Evolutionary conservation across 2,329 filamentous ascomycete genomes (phyloP), one percentile per base, ranked within the genome.

Genomic region (Fusarium devonianum): DNA sequence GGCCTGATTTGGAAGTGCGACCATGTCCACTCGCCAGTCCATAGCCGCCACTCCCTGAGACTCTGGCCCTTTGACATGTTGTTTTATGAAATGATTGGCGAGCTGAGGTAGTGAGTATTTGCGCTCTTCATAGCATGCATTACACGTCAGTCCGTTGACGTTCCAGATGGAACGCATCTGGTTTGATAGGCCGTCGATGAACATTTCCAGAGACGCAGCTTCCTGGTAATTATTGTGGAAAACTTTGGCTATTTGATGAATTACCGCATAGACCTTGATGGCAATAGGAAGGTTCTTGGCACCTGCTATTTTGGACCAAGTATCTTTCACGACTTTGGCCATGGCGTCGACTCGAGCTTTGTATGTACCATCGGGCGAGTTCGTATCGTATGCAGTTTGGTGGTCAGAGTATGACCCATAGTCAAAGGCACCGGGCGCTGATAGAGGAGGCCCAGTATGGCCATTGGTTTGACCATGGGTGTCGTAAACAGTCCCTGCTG

Each of bases 271-370:
- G 12, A 89, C 76, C 57, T 84, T 83, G 35, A 89, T 76, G 51
- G 80, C 81, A 28, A 81, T 79, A 11, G 85, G 79, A 12, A 90
- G 71, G 39, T 85, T 80, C 58, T 82, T 82, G 54, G 90, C 74
- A 3, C 77, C 77, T 7, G 78, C 78, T 3, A 86, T 79, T 16
- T 75, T 71, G 53, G 81, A 80, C 87, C 88, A 92, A 25, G 87
- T 70, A 17, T 84, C 80, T 49, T 81, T 78, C 4, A 83, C 80
- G 63, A 79, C 77, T 30, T 71, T 74, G 8, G 79, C 77, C 51
- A 89, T 71, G 34, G 79, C 72, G 36, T 82, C 76, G 7, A 84
- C 69, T 56, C 81, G 78, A 13, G 63, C 52, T 49, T 75, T 71
- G 53, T 82, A 78, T 21, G 69, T 25, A 26, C 38, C 30, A 12